phyloP scores from a whole-genome alignment of 306 rosid genomes.

The Rubus idaeus region DNA sequence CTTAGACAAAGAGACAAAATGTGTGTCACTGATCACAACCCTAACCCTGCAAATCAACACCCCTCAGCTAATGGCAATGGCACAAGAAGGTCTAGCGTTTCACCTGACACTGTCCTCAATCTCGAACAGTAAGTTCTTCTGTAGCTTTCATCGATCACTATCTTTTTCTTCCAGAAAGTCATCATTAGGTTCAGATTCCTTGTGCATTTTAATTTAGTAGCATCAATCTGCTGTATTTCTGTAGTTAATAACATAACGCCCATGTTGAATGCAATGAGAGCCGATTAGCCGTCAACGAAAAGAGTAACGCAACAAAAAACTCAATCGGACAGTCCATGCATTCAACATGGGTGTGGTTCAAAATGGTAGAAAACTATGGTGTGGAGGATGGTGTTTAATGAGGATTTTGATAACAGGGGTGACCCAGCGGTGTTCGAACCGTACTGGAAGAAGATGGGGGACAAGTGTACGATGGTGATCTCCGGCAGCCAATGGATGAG shows the following conservation, averaged over 20 bases:
- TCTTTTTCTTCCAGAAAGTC: background rate
- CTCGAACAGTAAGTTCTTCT: slow-evolving; percentile 46
- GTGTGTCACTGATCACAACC: slow-evolving; percentile 26
- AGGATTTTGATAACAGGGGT: slow-evolving; percentile 47
- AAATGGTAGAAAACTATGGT: background rate
- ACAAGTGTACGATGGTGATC: slow-evolving; percentile 57
- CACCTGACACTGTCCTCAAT: slow-evolving; percentile 28
- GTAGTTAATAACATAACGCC: no score
- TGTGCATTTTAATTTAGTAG: background rate
- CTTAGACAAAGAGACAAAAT: slow-evolving; percentile 8
- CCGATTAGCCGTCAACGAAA: background rate
- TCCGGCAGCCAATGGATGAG: slow-evolving; percentile 56
- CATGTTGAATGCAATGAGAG: background rate
- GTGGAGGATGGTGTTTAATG: background rate
- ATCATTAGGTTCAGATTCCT: background rate
- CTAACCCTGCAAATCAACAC: slow-evolving; percentile 6
- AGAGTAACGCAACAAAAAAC: background rate
- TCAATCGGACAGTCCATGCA: background rate
- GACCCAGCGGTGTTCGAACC: slow-evolving; percentile 46
- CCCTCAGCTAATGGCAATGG: slow-evolving; percentile 22
- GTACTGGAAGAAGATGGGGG: slow-evolving; percentile 59
- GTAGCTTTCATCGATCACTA: background rate
- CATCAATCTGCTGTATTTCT: background rate
- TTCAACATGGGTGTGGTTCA: background rate
- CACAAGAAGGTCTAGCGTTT: background rate